Base-by-base conservation (phyloP, 768 basidiomycete genomes). In the Rhodotorula toruloides region DNA sequence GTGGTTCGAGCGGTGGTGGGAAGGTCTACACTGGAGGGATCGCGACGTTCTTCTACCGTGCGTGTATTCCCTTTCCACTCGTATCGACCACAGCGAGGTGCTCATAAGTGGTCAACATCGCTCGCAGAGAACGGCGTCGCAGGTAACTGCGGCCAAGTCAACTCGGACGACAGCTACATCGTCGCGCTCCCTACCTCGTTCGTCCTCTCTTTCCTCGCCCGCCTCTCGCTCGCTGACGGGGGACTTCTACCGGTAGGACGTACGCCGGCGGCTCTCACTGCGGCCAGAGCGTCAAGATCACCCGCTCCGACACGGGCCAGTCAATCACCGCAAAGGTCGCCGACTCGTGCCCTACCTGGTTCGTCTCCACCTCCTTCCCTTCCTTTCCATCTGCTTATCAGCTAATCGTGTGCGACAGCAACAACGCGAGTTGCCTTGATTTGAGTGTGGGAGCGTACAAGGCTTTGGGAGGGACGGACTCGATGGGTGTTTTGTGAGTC, bases 41-140 rank as follows among this genome's bases (percentile, higher is more conserved):
- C 9, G 34, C 34, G 14, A 36, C 21, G 31, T 62, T 47, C 61
- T 68, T 62, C 52, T 53, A 36, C 31, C 53, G n/a, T n/a, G n/a
- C n/a, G n/a, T n/a, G n/a, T n/a, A n/a, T n/a, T n/a, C n/a, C n/a
- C n/a, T n/a, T n/a, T n/a, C n/a, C n/a, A n/a, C n/a, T n/a, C n/a
- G n/a, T n/a, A n/a, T n/a, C n/a, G n/a, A n/a, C n/a, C n/a, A n/a
- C n/a, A n/a, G n/a, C n/a, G n/a, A n/a, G n/a, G n/a, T n/a, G n/a
- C n/a, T n/a, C n/a, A n/a, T n/a, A n/a, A n/a, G n/a, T n/a, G n/a
- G n/a, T n/a, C n/a, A n/a, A n/a, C n/a, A n/a, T 11, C 47, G 17
- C 12, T 6, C 66, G n/a, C n/a, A n/a, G n/a, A 70, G 52, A 65
- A 70, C 63, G 68, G 68, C n/a, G 58, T 61, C 44, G 63, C 68